Evolutionary conservation across 2,329 filamentous ascomycete species (phyloP).

Genomic region (Exutisphaerella laricina): DNA sequence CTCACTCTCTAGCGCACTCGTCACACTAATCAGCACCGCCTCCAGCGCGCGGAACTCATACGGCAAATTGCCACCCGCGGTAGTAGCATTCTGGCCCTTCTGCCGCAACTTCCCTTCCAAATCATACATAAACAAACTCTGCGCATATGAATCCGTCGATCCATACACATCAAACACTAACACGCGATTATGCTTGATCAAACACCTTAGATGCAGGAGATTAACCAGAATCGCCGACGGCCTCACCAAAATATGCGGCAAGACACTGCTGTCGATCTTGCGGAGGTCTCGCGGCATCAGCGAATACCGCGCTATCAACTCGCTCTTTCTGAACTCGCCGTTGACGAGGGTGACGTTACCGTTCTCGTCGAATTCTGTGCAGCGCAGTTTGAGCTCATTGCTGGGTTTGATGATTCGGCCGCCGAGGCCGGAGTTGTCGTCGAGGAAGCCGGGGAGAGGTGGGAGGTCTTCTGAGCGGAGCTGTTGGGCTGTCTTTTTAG

Average conservation of each 20-base stretch:
- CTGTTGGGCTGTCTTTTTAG: slow-evolving; percentile 15
- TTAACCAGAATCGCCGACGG: slow-evolving; percentile 92
- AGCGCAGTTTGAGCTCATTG: slow-evolving; percentile 79
- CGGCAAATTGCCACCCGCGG: slow-evolving; percentile 57
- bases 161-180: slow-evolving; percentile 96
- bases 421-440: slow-evolving; percentile 58
- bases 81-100: slow-evolving; percentile 51
- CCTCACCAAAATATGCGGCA: slow-evolving; percentile 91
- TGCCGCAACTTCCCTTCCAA: slow-evolving; percentile 87
- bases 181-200: slow-evolving; percentile 92
- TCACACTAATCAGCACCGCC: slow-evolving; percentile 90
- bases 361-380: slow-evolving; percentile 89
- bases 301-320: slow-evolving; percentile 95
- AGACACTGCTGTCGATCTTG: slow-evolving; percentile 93
- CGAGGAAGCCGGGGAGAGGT: slow-evolving; percentile 47
- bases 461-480: slow-evolving; percentile 55
- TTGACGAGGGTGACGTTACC: slow-evolving; percentile 90
- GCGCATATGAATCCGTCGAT: slow-evolving; percentile 87
- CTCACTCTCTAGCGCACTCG: slow-evolving; percentile 83
- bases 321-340: slow-evolving; percentile 95
- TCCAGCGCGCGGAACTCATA: slow-evolving; percentile 97
- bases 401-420: slow-evolving; percentile 67
- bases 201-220: slow-evolving; percentile 86
- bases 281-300: slow-evolving; percentile 88
- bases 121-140: slow-evolving; percentile 97